Base-by-base conservation (phyloP, 345 rosid genomes). In the Murraya paniculata region DNA sequence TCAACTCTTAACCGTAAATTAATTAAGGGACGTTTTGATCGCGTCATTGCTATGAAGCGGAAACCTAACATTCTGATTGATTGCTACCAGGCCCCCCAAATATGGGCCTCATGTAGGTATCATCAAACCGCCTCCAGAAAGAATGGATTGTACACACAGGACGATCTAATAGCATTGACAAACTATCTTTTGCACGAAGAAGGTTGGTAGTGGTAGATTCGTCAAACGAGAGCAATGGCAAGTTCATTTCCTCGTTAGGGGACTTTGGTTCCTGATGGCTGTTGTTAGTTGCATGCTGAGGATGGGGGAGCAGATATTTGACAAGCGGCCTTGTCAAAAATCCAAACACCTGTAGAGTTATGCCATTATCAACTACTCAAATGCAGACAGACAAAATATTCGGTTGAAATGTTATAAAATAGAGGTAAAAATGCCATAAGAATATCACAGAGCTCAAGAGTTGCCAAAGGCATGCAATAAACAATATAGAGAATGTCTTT, bases 111-210 rank as follows among this genome's bases (percentile, higher is more conserved):
- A 95, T 93, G 83, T 92, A 92, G 19, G 81, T 78, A 74, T 95
- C 88, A 7, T 95, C 97, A 0, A 95, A 92, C 86, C 85, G 88
- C 78, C 91, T 95, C 99, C 99, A 93, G 84, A 91, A 92, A 75
- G 81, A 86, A 82, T 95, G 98, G 45, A 91, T 82, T 22, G 95
- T 95, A 74, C 89, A 91, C 14, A 88, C 93, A 21, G 98, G 99
- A 66, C 93, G 87, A 73, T 90, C 94, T 6, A 95, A 85, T 14
- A 92, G 82, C 94, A 92, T 88, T 7, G 93, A 78, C 71, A 95
- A 81, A 68, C 95, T 89, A 75, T 87, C 91, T 80, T 91, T 91
- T 36, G 97, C 98, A 11, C 93, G 89, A 25, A 80, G 80, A 77
- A 92, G 61, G 84, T 93, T 91, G 33, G 96, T 88, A 4, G 92